Evolutionary conservation across 768 basidiomycete genomes (phyloP).

Genomic region (Mycena floridula): DNA sequence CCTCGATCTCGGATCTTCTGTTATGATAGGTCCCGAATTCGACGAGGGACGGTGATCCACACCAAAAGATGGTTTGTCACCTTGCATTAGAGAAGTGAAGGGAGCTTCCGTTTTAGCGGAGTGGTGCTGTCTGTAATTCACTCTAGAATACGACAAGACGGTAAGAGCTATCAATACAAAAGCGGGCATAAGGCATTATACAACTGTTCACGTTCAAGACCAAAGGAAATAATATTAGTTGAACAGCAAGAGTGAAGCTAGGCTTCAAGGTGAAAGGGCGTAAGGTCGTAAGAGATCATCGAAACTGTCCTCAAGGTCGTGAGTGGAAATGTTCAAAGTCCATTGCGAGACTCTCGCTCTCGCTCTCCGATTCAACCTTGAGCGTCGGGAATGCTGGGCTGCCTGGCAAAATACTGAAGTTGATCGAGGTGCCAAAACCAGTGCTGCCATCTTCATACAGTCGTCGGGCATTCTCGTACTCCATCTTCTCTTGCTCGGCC

Average conservation of each 20-base stretch:
- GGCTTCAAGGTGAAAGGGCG: conserved; percentile 13
- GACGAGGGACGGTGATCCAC: conserved; percentile 82
- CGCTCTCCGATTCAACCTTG: conserved; percentile 61
- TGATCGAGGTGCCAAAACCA: conserved; percentile 66
- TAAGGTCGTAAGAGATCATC: conserved; percentile 23
- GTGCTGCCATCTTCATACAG: conserved; percentile 82
- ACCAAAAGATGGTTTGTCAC: conserved; percentile 73
- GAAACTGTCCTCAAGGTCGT: not conserved
- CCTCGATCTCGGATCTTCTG: not conserved
- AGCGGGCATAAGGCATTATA: not conserved
- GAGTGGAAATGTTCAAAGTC: conserved; percentile 21
- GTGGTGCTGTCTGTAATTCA: not conserved
- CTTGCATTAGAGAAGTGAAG: conserved; percentile 38
- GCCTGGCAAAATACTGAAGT: conserved; percentile 74
- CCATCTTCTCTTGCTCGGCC: conserved; percentile 93
- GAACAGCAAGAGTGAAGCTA: not conserved
- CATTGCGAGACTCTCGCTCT: conserved; percentile 59
- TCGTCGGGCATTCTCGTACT: conserved; percentile 81
- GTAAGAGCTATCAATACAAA: not conserved
- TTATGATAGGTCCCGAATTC: conserved; percentile 53
- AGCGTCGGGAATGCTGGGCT: conserved; percentile 60
- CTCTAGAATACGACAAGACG: not conserved
- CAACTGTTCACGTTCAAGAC: not conserved
- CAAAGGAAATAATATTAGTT: conserved; percentile 1
- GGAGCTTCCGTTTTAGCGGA: too few relatives aligned